These are phyloP conservation scores for Climacium dendroides DNA, from an alignment of 225 moss, liverwort and hornwort genomes.

Conservation along the genomic window DNA sequence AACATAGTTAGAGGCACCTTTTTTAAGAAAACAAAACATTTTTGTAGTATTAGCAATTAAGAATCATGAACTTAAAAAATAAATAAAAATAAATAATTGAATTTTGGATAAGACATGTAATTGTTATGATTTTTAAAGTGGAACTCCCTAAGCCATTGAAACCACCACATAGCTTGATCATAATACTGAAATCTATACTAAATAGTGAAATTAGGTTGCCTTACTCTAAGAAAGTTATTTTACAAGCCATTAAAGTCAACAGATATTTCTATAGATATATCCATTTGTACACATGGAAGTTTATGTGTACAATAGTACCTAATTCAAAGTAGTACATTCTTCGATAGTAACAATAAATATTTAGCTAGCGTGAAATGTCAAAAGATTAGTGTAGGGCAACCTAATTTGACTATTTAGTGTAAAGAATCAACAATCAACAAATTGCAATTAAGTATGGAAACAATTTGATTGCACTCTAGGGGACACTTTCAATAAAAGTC, in stretches of 20 bases:
- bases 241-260: not conserved
- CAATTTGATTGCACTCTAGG: not conserved
- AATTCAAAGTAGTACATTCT: not conserved
- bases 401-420: no score
- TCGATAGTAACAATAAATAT: not conserved
- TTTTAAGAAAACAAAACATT: fast-evolving
- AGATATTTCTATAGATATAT: not conserved
- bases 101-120: not conserved
- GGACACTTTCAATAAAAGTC: no score
- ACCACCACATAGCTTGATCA: not conserved
- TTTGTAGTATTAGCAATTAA: not conserved
- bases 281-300: not conserved
- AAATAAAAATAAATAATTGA: no score
- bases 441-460: not conserved
- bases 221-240: not conserved
- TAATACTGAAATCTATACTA: not conserved
- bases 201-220: not conserved
- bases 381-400: not conserved
- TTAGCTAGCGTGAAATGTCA: not conserved
- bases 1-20: not conserved
- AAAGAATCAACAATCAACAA: no score
- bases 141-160: not conserved
- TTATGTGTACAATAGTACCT: not conserved
- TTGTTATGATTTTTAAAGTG: not conserved
- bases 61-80: not conserved